Conservation (phyloP, 345 rosid genomes). For the Microthlaspi erraticum region DNA sequence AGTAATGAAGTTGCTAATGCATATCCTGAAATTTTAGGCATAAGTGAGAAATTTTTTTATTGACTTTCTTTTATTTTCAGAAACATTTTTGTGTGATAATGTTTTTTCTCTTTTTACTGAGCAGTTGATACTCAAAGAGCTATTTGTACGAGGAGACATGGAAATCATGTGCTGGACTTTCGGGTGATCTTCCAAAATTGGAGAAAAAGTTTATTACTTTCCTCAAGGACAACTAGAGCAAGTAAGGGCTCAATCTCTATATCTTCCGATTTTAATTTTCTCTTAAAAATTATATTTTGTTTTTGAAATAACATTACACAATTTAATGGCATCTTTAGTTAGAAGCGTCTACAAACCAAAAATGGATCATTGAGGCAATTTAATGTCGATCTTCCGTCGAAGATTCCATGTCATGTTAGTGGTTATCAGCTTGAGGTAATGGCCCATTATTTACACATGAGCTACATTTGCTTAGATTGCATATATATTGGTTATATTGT, state of each 20-base stretch:
- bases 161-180: constrained; percentile 63
- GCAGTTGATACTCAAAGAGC: background rate
- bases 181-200: constrained; percentile 50
- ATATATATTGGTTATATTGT: too few relatives aligned
- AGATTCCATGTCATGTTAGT: too few relatives aligned
- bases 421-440: too few relatives aligned
- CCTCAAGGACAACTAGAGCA: constrained; percentile 75
- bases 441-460: too few relatives aligned
- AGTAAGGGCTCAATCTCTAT: constrained; percentile 37
- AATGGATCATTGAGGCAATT: constrained; percentile 46
- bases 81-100: too few relatives aligned
- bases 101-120: too few relatives aligned
- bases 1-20: too few relatives aligned
- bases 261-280: background rate
- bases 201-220: constrained; percentile 61
- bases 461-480: too few relatives aligned
- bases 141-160: constrained; percentile 47
- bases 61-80: too few relatives aligned
- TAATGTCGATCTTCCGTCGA: too few relatives aligned
- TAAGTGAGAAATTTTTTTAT: too few relatives aligned
- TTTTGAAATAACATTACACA: background rate
- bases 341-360: constrained; percentile 43
- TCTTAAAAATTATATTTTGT: background rate
- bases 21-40: too few relatives aligned
- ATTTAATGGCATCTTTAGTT: constrained; percentile 37